Percentiles rank a stretch among this genome's conserved stretches.
phyloP scores from a whole-genome alignment of 345 rosid genomes.

The Xanthoceras sorbifolium region DNA sequence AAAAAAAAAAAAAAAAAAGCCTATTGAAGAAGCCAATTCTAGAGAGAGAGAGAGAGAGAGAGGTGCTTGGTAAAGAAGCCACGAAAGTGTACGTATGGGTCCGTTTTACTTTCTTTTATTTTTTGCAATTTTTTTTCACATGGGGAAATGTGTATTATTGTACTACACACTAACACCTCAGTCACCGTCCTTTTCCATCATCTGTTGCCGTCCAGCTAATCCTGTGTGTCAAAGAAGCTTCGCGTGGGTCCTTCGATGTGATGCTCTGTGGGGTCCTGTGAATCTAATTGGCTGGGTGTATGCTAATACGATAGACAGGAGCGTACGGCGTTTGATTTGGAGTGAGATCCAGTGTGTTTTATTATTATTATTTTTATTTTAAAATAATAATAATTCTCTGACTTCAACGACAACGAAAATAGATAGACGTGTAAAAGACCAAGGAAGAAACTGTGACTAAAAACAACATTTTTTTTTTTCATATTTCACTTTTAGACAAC shows the following conservation, averaged over 20 bases:
- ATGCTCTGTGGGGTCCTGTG: neutral
- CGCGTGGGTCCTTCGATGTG: slow-evolving; percentile 12
- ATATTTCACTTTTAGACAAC: neutral
- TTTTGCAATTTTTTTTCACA: neutral
- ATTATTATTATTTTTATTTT: too few relatives aligned
- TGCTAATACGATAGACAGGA: neutral
- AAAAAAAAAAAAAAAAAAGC: too few relatives aligned
- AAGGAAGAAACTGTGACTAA: neutral
- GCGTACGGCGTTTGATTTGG: neutral
- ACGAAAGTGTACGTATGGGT: neutral
- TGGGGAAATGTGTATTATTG: slow-evolving; percentile 25
- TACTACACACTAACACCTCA: neutral
- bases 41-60: too few relatives aligned
- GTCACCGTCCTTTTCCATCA: neutral
- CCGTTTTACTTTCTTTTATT: neutral
- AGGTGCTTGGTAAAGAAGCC: slow-evolving; percentile 26
- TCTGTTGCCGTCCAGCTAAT: slow-evolving; percentile 32
- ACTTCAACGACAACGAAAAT: neutral
- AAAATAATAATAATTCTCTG: too few relatives aligned
- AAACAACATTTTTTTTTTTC: too few relatives aligned
- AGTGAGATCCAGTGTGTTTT: neutral
- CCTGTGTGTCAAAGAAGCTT: slow-evolving; percentile 11
- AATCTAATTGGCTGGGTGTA: neutral
- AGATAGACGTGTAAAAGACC: too few relatives aligned
- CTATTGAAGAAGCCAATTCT: too few relatives aligned